Evolutionary conservation across 2,329 filamentous ascomycete genomes (phyloP).

Genomic region (Lasiodiplodia hormozganensis): DNA sequence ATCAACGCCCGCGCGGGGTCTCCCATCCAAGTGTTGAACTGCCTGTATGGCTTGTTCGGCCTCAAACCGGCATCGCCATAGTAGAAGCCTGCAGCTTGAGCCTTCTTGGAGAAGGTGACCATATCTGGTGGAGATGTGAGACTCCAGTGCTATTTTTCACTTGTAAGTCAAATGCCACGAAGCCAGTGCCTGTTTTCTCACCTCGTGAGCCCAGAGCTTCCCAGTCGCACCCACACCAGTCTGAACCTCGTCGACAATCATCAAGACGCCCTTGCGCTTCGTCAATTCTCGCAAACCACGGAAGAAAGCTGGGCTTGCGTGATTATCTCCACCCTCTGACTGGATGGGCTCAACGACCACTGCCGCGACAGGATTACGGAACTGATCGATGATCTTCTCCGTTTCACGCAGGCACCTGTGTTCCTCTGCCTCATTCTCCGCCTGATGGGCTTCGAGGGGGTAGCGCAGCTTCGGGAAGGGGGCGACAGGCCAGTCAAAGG

Average conservation of each 20-base stretch:
- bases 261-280: conserved; percentile 75
- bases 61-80: conserved; percentile 79
- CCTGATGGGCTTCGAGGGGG: conserved; percentile 78
- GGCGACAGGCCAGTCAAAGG: conserved; percentile 93
- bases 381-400: conserved; percentile 79
- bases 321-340: conserved; percentile 94
- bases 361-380: conserved; percentile 79
- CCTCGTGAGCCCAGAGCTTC: conserved; percentile 89
- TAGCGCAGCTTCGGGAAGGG: conserved; percentile 87
- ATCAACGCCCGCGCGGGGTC: conserved; percentile 86
- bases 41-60: conserved; percentile 91
- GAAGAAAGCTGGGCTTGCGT: conserved; percentile 89
- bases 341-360: conserved; percentile 90
- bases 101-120: conserved; percentile 96
- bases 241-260: conserved; percentile 95
- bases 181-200: too few species aligned
- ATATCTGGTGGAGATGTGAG: conserved; percentile 82
- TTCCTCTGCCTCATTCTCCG: conserved; percentile 82
- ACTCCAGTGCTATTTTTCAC: conserved; percentile 74
- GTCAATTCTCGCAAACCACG: conserved; percentile 80
- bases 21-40: conserved; percentile 99
- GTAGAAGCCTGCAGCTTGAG: conserved; percentile 92
- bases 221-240: conserved; percentile 92
- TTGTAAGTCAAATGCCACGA: too few species aligned
- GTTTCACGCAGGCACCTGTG: conserved; percentile 81